These are phyloP conservation scores for Aegilops bicornis DNA, from an alignment of 176 grass and related monocot genomes.

Conservation along the genomic window DNA sequence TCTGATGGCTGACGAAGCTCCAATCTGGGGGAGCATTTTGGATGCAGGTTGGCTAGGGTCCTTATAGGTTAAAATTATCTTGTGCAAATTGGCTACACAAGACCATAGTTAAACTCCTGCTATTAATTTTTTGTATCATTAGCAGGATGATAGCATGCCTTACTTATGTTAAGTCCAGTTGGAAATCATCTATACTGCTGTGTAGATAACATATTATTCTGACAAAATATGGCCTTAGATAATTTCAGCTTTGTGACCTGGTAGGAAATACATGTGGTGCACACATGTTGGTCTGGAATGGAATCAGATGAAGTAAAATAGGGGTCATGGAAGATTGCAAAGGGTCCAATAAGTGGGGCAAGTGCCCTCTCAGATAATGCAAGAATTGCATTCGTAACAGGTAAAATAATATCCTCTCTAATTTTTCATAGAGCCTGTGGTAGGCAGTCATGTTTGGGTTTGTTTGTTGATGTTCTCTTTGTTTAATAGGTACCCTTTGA, in stretches of 20 bases:
- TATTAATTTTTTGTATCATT: not conserved
- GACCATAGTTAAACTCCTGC: not conserved
- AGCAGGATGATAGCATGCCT: not conserved
- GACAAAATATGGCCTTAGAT: too few relatives aligned
- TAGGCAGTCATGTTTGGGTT: not conserved
- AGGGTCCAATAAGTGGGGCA: slow-evolving; percentile 42
- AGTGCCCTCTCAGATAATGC: slow-evolving; percentile 62
- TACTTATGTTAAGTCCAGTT: not conserved
- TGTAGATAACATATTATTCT: not conserved
- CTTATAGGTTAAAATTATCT: not conserved
- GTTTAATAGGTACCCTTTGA: slow-evolving; percentile 56
- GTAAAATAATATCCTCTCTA: slow-evolving; percentile 12
- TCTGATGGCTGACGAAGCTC: too few relatives aligned
- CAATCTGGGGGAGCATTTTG: too few relatives aligned
- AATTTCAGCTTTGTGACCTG: too few relatives aligned
- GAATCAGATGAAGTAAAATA: slow-evolving; percentile 30
- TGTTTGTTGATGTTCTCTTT: not conserved
- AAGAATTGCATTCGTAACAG: slow-evolving; percentile 68
- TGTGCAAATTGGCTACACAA: not conserved
- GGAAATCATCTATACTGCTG: not conserved
- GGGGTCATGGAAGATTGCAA: slow-evolving; percentile 53
- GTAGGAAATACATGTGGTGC: too few relatives aligned
- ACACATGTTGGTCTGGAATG: too few relatives aligned
- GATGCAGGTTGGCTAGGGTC: too few relatives aligned
- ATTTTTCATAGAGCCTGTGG: not conserved